phyloP scores from a whole-genome alignment of 2,329 filamentous ascomycete species.

The Nectriaceae sp. region DNA sequence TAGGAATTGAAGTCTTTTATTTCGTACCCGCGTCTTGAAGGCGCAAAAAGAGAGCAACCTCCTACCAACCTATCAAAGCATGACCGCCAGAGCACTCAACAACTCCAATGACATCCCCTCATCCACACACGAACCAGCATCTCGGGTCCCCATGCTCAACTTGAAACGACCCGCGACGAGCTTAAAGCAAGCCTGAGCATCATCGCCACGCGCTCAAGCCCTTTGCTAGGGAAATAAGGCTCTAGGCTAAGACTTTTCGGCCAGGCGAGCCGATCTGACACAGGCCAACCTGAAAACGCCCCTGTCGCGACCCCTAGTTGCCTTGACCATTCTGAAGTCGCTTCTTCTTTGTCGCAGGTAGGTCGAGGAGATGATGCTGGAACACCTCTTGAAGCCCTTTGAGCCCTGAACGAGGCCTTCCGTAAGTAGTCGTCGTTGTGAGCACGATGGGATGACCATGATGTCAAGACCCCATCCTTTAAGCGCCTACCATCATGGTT shows the following conservation, averaged over 20 bases:
- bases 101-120: not conserved
- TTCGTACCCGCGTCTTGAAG: not conserved
- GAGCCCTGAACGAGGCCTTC: not conserved
- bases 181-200: not conserved
- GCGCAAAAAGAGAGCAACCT: not conserved
- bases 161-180: slow-evolving; percentile 24
- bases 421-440: not conserved
- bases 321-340: not conserved
- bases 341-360: not conserved
- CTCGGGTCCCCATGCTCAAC: slow-evolving; percentile 17
- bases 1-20: too few species aligned
- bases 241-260: slow-evolving; percentile 12
- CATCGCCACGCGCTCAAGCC: not conserved
- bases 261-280: slow-evolving; percentile 25
- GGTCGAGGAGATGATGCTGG: not conserved
- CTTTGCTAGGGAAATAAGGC: not conserved
- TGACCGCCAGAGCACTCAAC: not conserved
- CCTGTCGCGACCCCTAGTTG: not conserved
- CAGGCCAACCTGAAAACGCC: slow-evolving; percentile 4
- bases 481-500: not conserved
- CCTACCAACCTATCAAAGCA: slow-evolving; percentile 1
- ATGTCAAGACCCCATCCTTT: not conserved
- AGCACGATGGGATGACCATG: not conserved
- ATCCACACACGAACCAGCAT: slow-evolving; percentile 1
- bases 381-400: not conserved